These are phyloP conservation scores for Geranomyces variabilis DNA, from an alignment of 192 early-diverging fungal species.

Conservation along the genomic window DNA sequence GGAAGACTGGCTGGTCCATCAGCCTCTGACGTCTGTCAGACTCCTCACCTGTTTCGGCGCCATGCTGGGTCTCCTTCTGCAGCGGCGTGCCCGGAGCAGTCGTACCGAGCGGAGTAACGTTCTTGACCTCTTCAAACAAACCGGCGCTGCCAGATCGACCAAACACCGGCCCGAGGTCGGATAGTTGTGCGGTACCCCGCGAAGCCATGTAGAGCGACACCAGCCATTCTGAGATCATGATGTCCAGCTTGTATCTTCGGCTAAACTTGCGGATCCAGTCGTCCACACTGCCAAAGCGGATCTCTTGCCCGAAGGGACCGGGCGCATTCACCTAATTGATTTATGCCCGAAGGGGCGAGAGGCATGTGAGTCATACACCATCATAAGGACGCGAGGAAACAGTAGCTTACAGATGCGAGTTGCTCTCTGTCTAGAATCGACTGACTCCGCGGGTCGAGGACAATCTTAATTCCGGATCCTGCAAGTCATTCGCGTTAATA, in stretches of 20 bases:
- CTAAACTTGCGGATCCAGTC: slow-evolving; percentile 35
- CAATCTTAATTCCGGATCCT: slow-evolving; percentile 55
- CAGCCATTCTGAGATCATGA: slow-evolving; percentile 12
- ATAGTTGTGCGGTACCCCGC: not conserved
- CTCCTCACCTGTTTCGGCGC: not conserved
- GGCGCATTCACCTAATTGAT: slow-evolving; percentile 17
- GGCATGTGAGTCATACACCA: not conserved
- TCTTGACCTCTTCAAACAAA: slow-evolving; percentile 4
- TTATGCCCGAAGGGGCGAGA: not conserved
- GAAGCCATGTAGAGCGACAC: slow-evolving; percentile 1
- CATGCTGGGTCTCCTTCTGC: not conserved
- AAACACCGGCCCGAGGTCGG: not conserved
- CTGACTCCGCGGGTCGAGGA: slow-evolving; percentile 40
- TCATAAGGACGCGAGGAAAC: not conserved
- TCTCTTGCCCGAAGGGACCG: slow-evolving; percentile 42
- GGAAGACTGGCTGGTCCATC: too few species aligned
- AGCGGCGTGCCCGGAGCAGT: not conserved
- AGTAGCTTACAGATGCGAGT: slow-evolving; percentile 40
- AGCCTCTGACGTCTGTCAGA: too few species aligned
- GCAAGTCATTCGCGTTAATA: not conserved
- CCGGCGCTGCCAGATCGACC: not conserved
- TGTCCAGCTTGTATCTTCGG: slow-evolving; percentile 31
- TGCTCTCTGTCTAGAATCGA: slow-evolving; percentile 49
- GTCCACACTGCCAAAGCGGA: slow-evolving; percentile 32
- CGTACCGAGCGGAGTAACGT: not conserved